phyloP scores from a whole-genome alignment of 1,284 basidiomycete genomes.

The Pyrrhoderma noxium region DNA sequence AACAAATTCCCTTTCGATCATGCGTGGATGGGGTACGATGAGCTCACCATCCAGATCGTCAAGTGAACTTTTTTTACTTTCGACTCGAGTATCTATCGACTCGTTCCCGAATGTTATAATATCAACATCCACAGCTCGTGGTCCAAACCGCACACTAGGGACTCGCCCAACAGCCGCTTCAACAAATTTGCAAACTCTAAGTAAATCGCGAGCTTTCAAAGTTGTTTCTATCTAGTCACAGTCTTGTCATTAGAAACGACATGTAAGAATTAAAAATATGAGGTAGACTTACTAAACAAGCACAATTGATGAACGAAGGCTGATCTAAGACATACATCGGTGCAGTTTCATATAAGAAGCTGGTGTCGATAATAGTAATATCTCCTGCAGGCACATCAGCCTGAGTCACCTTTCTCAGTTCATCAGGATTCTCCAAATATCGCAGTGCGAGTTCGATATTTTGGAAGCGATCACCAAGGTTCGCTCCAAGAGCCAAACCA shows the following conservation, averaged over 20 bases:
- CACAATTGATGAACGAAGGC: conserved; percentile 85
- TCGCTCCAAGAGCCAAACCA: conserved; percentile 83
- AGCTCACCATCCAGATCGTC: conserved; percentile 59
- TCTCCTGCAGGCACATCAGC: conserved; percentile 27
- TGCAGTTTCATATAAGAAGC: conserved; percentile 88
- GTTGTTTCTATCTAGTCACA: conserved; percentile 62
- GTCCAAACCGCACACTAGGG: conserved; percentile 79
- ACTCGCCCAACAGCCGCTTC: conserved; percentile 78
- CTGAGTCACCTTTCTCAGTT: neutral
- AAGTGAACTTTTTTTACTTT: conserved; percentile 31
- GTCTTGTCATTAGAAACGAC: neutral
- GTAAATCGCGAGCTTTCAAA: conserved; percentile 54
- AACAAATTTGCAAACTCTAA: conserved; percentile 67
- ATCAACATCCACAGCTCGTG: conserved; percentile 88
- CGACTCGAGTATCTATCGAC: conserved; percentile 51
- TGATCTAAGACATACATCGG: conserved; percentile 97
- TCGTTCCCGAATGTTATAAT: conserved; percentile 74
- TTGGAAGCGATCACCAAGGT: conserved; percentile 82
- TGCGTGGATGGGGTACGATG: conserved; percentile 77
- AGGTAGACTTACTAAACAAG: conserved; percentile 62
- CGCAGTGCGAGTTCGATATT: conserved; percentile 76
- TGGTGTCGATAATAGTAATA: conserved; percentile 64
- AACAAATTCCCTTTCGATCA: conserved; percentile 88
- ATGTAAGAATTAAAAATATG: neutral
- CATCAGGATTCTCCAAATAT: conserved; percentile 36